Conservation (phyloP, 331 rosid species). For the Dryas integrifolia region DNA sequence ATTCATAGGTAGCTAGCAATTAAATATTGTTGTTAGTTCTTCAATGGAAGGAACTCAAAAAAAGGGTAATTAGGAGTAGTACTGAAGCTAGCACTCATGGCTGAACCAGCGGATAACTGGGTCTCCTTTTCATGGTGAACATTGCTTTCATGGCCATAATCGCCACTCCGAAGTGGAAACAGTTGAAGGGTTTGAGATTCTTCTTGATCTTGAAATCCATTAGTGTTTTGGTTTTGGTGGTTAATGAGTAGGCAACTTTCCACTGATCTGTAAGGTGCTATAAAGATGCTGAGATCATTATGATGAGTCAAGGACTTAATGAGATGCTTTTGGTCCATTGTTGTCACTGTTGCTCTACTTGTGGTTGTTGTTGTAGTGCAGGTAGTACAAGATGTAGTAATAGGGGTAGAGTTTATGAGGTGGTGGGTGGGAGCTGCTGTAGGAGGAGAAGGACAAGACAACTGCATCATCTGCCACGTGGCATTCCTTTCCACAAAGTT, state of each 20-base stretch:
- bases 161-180: constrained; percentile 59
- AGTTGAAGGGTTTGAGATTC: constrained; percentile 84
- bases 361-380: constrained; percentile 18
- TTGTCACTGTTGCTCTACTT: constrained; percentile 1
- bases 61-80: constrained; percentile 45
- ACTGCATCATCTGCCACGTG: constrained; percentile 77
- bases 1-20: constrained; percentile 27
- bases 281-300: constrained; percentile 47
- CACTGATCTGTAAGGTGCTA: constrained; percentile 32
- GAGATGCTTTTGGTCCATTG: constrained; percentile 52
- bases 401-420: background rate
- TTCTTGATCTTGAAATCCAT: constrained; percentile 10
- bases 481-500: constrained; percentile 73
- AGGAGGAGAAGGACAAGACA: constrained; percentile 44
- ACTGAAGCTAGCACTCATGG: constrained; percentile 6
- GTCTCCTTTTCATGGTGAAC: no score
- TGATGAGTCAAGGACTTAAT: constrained; percentile 25
- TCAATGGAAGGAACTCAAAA: constrained; percentile 89
- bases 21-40: constrained; percentile 39
- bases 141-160: background rate
- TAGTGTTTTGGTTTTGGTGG: background rate
- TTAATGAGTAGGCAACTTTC: constrained; percentile 24
- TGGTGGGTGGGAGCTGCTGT: constrained; percentile 33
- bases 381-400: constrained; percentile 13
- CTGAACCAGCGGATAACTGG: no score